These are phyloP conservation scores for Verticillium nubilum DNA, from an alignment of 2,329 filamentous ascomycete species.

Conservation along the genomic window DNA sequence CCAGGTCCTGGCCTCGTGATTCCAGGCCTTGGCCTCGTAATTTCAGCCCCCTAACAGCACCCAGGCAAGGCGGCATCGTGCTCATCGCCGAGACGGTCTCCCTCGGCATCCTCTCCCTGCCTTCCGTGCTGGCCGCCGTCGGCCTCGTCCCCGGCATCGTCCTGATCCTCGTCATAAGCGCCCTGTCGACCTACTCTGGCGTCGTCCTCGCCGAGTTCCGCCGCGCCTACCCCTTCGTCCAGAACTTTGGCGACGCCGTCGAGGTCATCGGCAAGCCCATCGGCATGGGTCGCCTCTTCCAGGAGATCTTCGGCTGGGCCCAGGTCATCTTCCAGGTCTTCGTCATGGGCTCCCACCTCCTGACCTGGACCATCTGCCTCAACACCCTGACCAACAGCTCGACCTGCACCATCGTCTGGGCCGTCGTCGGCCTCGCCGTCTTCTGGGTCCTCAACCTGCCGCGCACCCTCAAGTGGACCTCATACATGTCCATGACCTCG, in stretches of 20 bases:
- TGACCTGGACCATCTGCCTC: slow-evolving; percentile 62
- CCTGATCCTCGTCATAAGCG: slow-evolving; percentile 60
- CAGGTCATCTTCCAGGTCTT: slow-evolving; percentile 61
- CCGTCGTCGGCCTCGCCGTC: slow-evolving; percentile 51
- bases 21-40: no score
- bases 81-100: slow-evolving; percentile 39
- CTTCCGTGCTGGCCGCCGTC: slow-evolving; percentile 66
- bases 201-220: slow-evolving; percentile 60
- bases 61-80: slow-evolving; percentile 38
- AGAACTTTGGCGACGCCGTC: slow-evolving; percentile 62
- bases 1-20: no score
- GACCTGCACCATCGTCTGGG: slow-evolving; percentile 60
- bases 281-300: slow-evolving; percentile 45
- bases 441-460: slow-evolving; percentile 56
- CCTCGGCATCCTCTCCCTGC: slow-evolving; percentile 62
- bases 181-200: slow-evolving; percentile 62
- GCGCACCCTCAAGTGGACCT: slow-evolving; percentile 56
- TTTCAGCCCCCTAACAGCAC: neutral
- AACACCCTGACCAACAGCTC: slow-evolving; percentile 57
- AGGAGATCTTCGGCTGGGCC: slow-evolving; percentile 53
- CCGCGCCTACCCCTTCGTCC: slow-evolving; percentile 61
- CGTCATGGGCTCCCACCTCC: slow-evolving; percentile 63
- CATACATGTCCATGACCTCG: slow-evolving; percentile 56
- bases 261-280: slow-evolving; percentile 43
- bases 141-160: slow-evolving; percentile 70